These are phyloP conservation scores for Leucocoprinus leucothites DNA, from an alignment of 768 basidiomycete genomes.

Conservation along the genomic window DNA sequence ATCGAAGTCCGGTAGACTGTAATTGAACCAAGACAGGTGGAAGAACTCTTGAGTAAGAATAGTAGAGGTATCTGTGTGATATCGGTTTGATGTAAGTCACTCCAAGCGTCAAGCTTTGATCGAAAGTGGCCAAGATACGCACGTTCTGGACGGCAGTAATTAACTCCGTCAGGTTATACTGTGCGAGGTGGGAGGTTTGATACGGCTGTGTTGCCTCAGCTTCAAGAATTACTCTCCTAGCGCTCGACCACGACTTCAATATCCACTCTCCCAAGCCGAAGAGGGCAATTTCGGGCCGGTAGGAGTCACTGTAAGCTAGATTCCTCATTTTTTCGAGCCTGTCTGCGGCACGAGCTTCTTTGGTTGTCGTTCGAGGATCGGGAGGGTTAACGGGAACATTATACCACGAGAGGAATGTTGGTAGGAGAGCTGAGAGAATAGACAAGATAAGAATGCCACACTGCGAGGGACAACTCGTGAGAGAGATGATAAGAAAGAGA, in stretches of 20 bases:
- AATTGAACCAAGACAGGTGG: conserved; percentile 76
- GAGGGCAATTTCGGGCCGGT: conserved; percentile 78
- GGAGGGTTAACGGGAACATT: conserved; percentile 36
- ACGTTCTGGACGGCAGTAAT: conserved; percentile 70
- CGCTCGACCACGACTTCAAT: conserved; percentile 68
- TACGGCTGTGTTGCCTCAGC: conserved; percentile 41
- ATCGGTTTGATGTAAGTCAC: conserved; percentile 15
- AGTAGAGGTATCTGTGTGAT: conserved; percentile 65
- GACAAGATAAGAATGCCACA: conserved; percentile 58
- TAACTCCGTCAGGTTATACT: conserved; percentile 63
- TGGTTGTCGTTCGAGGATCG: conserved; percentile 44
- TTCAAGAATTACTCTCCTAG: conserved; percentile 56
- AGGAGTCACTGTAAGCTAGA: conserved; percentile 68
- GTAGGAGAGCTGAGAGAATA: conserved; percentile 56
- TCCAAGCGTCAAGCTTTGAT: conserved; percentile 11
- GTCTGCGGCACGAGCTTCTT: conserved; percentile 62
- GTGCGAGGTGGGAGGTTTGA: conserved; percentile 46
- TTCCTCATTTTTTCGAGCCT: conserved; percentile 74
- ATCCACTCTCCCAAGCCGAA: conserved; percentile 89
- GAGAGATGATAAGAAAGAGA: conserved; percentile 60
- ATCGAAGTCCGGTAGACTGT: conserved; percentile 79
- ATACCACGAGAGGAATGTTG: conserved; percentile 54
- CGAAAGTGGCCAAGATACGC: conserved; percentile 28
- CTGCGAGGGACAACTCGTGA: conserved; percentile 56
- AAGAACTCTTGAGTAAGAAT: conserved; percentile 66